phyloP scores from a whole-genome alignment of 176 grass and related monocot genomes.

The Aegilops bicornis region DNA sequence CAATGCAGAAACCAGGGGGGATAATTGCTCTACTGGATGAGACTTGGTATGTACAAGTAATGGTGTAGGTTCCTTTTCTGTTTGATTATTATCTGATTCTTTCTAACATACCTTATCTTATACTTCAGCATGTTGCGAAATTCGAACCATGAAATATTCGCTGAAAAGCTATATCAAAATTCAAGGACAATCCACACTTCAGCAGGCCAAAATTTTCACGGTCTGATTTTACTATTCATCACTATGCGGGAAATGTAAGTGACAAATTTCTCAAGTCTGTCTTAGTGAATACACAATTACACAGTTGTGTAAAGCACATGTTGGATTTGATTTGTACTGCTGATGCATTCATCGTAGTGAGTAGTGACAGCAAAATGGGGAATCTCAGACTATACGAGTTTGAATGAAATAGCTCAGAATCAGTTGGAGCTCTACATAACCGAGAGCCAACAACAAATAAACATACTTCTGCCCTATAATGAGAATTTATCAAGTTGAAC shows the following conservation, averaged over 20 bases:
- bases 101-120: slow-evolving; percentile 37
- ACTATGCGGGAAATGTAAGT: slow-evolving; percentile 97
- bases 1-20: slow-evolving; percentile 91
- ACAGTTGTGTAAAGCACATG: slow-evolving; percentile 17
- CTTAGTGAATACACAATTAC: slow-evolving; percentile 12
- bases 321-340: not conserved
- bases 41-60: slow-evolving; percentile 68
- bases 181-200: slow-evolving; percentile 73
- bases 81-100: slow-evolving; percentile 11
- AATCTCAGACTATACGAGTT: not conserved
- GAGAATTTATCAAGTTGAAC: slow-evolving; percentile 21
- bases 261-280: slow-evolving; percentile 26
- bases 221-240: slow-evolving; percentile 91
- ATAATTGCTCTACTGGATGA: slow-evolving; percentile 96
- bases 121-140: slow-evolving; percentile 92
- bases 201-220: slow-evolving; percentile 93
- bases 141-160: slow-evolving; percentile 92
- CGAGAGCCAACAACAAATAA: slow-evolving; percentile 11
- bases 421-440: slow-evolving; percentile 3
- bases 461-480: not conserved
- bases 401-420: slow-evolving; percentile 1
- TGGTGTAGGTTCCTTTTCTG: slow-evolving; percentile 17
- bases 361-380: not conserved
- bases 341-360: slow-evolving; percentile 14
- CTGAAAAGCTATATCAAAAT: slow-evolving; percentile 96